Conservation (phyloP, 805 yeast genomes). For the Candida sphagnicola region DNA sequence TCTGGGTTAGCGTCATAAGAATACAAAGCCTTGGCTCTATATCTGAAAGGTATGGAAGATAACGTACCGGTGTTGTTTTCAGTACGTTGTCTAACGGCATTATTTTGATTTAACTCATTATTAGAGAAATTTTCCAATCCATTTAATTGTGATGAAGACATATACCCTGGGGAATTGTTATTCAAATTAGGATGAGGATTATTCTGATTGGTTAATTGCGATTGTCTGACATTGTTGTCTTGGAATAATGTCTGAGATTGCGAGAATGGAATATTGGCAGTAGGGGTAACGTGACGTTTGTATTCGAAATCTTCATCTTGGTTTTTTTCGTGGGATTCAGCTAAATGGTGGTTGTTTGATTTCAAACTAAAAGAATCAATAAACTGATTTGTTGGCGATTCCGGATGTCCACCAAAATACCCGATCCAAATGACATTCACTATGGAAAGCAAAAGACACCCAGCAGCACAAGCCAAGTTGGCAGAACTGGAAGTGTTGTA, state of each 20-base stretch:
- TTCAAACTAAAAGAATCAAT: slow-evolving; percentile 76
- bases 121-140: slow-evolving; percentile 56
- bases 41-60: slow-evolving; percentile 57
- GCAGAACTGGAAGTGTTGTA: slow-evolving; percentile 58
- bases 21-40: slow-evolving; percentile 82
- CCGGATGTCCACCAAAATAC: slow-evolving; percentile 87
- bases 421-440: slow-evolving; percentile 81
- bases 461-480: slow-evolving; percentile 87
- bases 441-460: slow-evolving; percentile 78
- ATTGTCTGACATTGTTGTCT: slow-evolving; percentile 31
- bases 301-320: slow-evolving; percentile 25
- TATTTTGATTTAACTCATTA: slow-evolving; percentile 22
- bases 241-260: slow-evolving; percentile 17
- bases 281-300: slow-evolving; percentile 18
- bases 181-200: too few species aligned
- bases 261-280: slow-evolving; percentile 7
- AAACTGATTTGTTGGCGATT: slow-evolving; percentile 80
- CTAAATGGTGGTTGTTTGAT: slow-evolving; percentile 35
- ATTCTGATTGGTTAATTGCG: slow-evolving; percentile 18
- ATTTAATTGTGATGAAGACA: slow-evolving; percentile 54
- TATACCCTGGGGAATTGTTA: slow-evolving; percentile 31
- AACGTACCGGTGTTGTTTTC: slow-evolving; percentile 18
- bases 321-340: slow-evolving; percentile 12
- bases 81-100: slow-evolving; percentile 18
- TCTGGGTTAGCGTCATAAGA: slow-evolving; percentile 86